phyloP scores from a whole-genome alignment of 257 asterid genomes.

The Rauvolfia tetraphylla region DNA sequence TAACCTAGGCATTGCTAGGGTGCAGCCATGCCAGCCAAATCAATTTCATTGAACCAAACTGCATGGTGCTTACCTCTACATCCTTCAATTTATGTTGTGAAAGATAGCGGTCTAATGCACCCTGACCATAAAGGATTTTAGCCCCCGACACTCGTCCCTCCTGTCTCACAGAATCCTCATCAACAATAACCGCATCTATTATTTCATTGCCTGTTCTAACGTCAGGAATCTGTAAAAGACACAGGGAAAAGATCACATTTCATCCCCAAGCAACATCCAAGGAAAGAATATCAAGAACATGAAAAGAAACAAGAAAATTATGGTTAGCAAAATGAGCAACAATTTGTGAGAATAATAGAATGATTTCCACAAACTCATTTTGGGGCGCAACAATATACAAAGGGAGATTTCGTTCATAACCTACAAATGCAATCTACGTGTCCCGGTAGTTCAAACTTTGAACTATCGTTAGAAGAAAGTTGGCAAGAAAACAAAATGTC shows the following conservation, averaged over 20 bases:
- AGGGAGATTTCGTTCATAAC: background rate
- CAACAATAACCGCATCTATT: constrained; percentile 86
- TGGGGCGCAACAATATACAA: too few species aligned
- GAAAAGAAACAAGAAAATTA: background rate
- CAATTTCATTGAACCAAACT: background rate
- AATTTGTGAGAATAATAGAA: too few species aligned
- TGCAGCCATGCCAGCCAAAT: background rate
- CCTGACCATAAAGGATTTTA: constrained; percentile 83
- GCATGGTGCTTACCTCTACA: constrained; percentile 42
- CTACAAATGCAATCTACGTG: background rate
- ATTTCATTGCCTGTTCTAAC: constrained; percentile 74
- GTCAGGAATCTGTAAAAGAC: constrained; percentile 75
- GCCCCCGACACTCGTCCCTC: constrained; percentile 60
- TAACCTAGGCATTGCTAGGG: background rate
- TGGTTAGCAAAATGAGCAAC: background rate
- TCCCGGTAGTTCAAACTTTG: background rate
- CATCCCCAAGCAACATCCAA: background rate
- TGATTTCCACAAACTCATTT: too few species aligned
- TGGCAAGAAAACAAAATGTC: background rate
- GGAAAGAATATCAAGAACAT: background rate
- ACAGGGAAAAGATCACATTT: background rate
- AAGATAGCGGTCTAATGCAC: constrained; percentile 55
- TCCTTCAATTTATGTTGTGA: constrained; percentile 52
- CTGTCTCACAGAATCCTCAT: constrained; percentile 58
- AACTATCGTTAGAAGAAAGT: background rate